Conservation (phyloP, 1,284 basidiomycete species). For the Jaminaea rosea region DNA sequence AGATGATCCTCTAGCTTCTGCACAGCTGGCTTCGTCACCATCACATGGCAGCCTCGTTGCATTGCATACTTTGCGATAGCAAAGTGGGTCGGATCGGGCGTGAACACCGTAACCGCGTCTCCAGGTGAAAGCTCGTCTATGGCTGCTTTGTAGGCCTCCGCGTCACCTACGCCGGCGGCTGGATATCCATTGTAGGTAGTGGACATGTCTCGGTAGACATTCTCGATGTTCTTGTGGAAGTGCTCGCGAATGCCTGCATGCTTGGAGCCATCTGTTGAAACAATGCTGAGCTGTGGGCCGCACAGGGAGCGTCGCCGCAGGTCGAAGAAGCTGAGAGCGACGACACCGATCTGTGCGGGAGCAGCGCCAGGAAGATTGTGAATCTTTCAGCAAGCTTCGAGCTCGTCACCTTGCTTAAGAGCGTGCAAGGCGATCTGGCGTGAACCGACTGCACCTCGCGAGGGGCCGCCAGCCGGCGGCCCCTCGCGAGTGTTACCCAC, state of each 20-base stretch:
- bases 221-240: constrained; percentile 69
- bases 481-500: constrained; percentile 46
- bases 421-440: no score
- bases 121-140: constrained; percentile 69
- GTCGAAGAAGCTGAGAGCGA: constrained; percentile 80
- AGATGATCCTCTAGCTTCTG: constrained; percentile 75
- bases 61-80: constrained; percentile 77
- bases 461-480: not conserved
- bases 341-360: constrained; percentile 56
- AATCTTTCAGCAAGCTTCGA: no score
- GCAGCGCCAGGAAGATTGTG: no score
- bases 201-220: constrained; percentile 77
- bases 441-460: constrained; percentile 2
- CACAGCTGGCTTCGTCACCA: constrained; percentile 85
- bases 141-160: constrained; percentile 79
- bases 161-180: constrained; percentile 59
- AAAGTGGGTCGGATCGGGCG: constrained; percentile 68
- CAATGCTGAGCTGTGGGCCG: constrained; percentile 61
- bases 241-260: constrained; percentile 75
- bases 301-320: constrained; percentile 76
- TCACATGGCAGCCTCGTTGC: constrained; percentile 70
- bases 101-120: constrained; percentile 78
- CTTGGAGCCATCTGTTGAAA: constrained; percentile 70
- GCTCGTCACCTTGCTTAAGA: no score
- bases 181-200: constrained; percentile 73